phyloP scores from a whole-genome alignment of 805 yeast species.

The Yarrowia yakushimensis region DNA sequence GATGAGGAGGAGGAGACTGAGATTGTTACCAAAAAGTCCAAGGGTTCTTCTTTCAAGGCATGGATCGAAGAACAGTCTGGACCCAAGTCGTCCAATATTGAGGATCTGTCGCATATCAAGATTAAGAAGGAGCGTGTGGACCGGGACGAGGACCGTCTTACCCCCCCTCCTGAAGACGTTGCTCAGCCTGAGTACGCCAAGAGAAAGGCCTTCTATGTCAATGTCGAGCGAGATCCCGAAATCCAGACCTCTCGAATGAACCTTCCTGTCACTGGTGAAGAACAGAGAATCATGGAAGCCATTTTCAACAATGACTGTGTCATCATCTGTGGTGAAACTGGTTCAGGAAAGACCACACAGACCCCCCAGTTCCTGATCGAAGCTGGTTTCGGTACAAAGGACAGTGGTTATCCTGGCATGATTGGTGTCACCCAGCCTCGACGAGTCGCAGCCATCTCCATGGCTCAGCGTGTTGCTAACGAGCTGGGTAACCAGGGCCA shows the following conservation, averaged over 20 bases:
- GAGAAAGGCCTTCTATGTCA: slow-evolving; percentile 65
- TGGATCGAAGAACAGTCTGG: slow-evolving; percentile 84
- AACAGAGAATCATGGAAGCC: slow-evolving; percentile 92
- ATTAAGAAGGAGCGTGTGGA: slow-evolving; percentile 53
- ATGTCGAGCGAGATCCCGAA: slow-evolving; percentile 60
- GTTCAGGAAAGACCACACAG: slow-evolving; percentile 98
- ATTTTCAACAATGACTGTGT: slow-evolving; percentile 87
- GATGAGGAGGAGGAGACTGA: slow-evolving; percentile 28
- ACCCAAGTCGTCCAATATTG: slow-evolving; percentile 58
- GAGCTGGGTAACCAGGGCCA: slow-evolving; percentile 71
- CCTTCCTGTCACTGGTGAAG: slow-evolving; percentile 87
- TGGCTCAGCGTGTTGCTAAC: slow-evolving; percentile 76
- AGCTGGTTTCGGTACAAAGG: slow-evolving; percentile 74
- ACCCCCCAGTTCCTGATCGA: slow-evolving; percentile 95
- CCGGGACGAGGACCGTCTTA: slow-evolving; percentile 69
- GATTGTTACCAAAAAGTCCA: slow-evolving; percentile 31
- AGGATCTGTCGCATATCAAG: slow-evolving; percentile 45
- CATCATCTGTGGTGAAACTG: slow-evolving; percentile 95
- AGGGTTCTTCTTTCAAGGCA: slow-evolving; percentile 67
- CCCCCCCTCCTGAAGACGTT: slow-evolving; percentile 58
- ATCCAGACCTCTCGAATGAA: slow-evolving; percentile 66
- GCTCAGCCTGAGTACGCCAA: slow-evolving; percentile 53
- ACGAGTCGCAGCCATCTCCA: slow-evolving; percentile 82
- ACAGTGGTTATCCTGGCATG: slow-evolving; percentile 77
- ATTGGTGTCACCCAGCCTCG: slow-evolving; percentile 94